Evolutionary conservation across 108 stramenopile genomes (phyloP).

Genomic region (Nannochloropsis oceanica): DNA sequence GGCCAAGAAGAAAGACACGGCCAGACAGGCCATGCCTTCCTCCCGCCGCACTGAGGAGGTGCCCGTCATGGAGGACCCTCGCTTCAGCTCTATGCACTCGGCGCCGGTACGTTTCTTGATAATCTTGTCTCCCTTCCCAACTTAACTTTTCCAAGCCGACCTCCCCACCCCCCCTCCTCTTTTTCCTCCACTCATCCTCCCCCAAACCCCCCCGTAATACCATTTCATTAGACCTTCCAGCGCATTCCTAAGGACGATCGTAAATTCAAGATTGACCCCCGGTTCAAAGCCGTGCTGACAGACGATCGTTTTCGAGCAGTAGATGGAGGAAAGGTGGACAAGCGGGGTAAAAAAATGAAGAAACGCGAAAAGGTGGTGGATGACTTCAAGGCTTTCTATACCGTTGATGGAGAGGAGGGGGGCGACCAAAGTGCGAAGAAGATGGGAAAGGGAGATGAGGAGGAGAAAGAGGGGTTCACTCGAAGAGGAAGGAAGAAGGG

Average conservation of each 20-base stretch:
- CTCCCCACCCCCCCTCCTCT: neutral
- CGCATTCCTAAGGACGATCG: conserved; percentile 15
- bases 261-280: conserved; percentile 29
- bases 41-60: neutral
- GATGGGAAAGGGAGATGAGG: neutral
- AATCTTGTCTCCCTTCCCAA: neutral
- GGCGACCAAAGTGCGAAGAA: neutral
- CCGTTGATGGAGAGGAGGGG: conserved; percentile 5
- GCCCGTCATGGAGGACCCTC: conserved; percentile 23
- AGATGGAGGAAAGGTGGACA: conserved; percentile 6
- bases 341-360: neutral
- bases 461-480: neutral
- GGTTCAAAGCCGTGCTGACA: conserved; percentile 33
- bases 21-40: neutral
- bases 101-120: conserved; percentile 24
- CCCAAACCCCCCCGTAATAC: neutral
- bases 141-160: neutral
- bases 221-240: conserved; percentile 7
- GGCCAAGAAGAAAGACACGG: neutral
- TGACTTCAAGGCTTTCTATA: conserved; percentile 27
- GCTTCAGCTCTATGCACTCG: conserved; percentile 33
- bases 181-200: neutral
- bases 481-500: neutral
- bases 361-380: neutral
- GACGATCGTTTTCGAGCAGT: conserved; percentile 26